Conservation (phyloP, 1,284 basidiomycete genomes). For the Trichosporon sp. region DNA sequence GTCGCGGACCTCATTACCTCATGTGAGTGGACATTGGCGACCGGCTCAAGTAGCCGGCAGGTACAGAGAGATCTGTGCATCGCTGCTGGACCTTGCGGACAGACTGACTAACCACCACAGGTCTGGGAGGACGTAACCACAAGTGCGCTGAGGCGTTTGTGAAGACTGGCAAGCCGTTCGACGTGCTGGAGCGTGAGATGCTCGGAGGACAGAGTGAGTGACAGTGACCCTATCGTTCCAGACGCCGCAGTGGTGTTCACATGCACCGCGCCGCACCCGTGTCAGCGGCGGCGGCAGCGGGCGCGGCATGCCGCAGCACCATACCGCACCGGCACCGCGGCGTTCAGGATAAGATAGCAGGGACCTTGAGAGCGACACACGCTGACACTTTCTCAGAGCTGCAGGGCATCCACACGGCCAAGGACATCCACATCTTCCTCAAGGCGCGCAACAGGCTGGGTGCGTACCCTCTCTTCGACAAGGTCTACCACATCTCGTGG, state of each 20-base stretch:
- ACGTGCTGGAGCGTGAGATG: slow-evolving; percentile 54
- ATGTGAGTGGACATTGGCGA: slow-evolving; percentile 36
- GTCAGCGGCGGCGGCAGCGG: neutral
- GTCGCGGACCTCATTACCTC: slow-evolving; percentile 58
- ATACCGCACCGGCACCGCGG: no score
- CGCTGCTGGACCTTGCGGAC: neutral
- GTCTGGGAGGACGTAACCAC: slow-evolving; percentile 55
- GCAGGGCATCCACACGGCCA: slow-evolving; percentile 52
- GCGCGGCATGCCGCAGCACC: neutral
- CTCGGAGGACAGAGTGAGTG: slow-evolving; percentile 55
- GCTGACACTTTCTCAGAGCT: slow-evolving; percentile 44
- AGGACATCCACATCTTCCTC: slow-evolving; percentile 53
- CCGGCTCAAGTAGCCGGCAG: neutral
- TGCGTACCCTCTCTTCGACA: slow-evolving; percentile 55
- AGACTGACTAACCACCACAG: slow-evolving; percentile 17
- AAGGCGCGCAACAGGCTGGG: slow-evolving; percentile 50
- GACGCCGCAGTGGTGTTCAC: no score
- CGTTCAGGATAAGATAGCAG: neutral
- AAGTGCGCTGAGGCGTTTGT: slow-evolving; percentile 53
- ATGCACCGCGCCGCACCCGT: no score
- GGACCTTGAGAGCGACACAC: no score
- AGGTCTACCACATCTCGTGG: slow-evolving; percentile 50
- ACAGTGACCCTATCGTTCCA: neutral
- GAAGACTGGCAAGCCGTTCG: slow-evolving; percentile 51
- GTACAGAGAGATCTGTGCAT: no score